Percentiles rank a stretch among this genome's conserved stretches.
Conservation (phyloP, 208 protist genomes). For the Leishmania amazonensis region DNA sequence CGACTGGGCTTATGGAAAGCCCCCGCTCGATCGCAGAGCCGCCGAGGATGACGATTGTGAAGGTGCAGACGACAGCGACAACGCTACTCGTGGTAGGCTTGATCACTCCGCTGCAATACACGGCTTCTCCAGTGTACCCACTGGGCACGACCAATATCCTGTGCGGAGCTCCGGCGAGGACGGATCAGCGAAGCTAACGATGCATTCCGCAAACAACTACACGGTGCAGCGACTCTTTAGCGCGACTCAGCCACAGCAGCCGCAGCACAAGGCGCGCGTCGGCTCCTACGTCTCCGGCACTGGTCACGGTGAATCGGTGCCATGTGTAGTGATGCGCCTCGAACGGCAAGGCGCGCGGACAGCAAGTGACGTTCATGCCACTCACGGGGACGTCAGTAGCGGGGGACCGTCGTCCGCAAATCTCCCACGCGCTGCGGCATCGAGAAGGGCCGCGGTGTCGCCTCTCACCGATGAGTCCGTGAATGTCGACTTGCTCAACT, state of each 20-base stretch:
- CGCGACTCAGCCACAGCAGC: neutral
- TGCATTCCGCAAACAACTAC: neutral
- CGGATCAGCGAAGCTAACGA: neutral
- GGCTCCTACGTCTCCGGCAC: neutral
- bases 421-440: neutral
- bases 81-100: neutral
- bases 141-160: neutral
- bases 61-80: neutral
- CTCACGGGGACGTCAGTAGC: neutral
- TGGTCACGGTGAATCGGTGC: neutral
- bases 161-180: neutral
- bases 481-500: slow-evolving; percentile 27
- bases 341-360: neutral
- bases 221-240: slow-evolving; percentile 1
- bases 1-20: neutral
- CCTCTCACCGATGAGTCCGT: neutral
- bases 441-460: neutral
- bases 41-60: neutral
- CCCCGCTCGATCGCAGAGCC: neutral
- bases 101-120: neutral
- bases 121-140: neutral
- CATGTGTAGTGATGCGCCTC: neutral
- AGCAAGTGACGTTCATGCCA: neutral
- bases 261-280: neutral
- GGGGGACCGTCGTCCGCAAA: neutral